A percentile compares a stretch with the other conserved stretches of the same genome.
phyloP scores from a whole-genome alignment of 371 early-diverging fungal species.

The Blakeslea trispora region DNA sequence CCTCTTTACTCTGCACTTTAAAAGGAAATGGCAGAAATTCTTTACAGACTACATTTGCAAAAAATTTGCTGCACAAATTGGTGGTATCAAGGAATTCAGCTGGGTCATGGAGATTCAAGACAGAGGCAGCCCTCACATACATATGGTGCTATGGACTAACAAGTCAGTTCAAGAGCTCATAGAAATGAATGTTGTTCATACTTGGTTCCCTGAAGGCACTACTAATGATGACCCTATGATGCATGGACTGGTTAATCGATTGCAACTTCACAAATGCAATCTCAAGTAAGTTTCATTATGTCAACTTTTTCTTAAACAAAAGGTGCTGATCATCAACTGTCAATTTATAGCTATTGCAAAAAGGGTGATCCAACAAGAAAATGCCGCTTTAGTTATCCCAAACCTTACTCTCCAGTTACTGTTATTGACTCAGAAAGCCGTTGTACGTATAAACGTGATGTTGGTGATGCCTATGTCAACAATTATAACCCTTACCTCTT shows the following conservation, averaged over 20 bases:
- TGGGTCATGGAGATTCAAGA: slow-evolving; percentile 10
- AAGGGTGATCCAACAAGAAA: neutral
- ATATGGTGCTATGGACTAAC: slow-evolving; percentile 11
- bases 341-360: slow-evolving; percentile 4
- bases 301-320: no score
- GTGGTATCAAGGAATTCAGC: slow-evolving; percentile 8
- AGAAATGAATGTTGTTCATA: slow-evolving; percentile 1
- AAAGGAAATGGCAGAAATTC: slow-evolving; percentile 7
- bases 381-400: slow-evolving; percentile 5
- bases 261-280: slow-evolving; percentile 5
- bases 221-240: slow-evolving; percentile 5
- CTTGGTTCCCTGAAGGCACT: neutral
- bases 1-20: slow-evolving; percentile 2
- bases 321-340: neutral
- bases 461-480: neutral
- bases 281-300: slow-evolving; percentile 6
- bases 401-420: no score
- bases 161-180: neutral
- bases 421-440: no score
- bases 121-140: slow-evolving; percentile 1
- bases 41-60: neutral
- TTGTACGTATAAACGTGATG: neutral
- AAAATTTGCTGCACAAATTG: slow-evolving; percentile 7
- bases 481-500: slow-evolving; percentile 11
- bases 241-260: neutral